Evolutionary conservation across 2,329 filamentous ascomycete species (phyloP).

Genomic region (Aaosphaeria pasadenensis): DNA sequence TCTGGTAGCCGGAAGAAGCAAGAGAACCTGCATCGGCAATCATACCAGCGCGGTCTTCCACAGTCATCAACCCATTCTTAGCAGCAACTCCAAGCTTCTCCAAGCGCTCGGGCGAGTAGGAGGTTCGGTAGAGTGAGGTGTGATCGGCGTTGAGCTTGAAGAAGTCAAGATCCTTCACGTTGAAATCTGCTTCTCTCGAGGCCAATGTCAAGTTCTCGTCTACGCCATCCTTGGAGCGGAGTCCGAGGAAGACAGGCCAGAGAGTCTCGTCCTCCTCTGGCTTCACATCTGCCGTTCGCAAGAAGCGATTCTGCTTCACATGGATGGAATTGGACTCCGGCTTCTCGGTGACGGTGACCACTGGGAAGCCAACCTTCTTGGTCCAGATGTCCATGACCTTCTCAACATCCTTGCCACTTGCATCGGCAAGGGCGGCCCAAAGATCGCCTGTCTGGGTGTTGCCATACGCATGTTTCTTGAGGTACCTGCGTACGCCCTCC

Average conservation of each 20-base stretch:
- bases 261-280: constrained; percentile 86
- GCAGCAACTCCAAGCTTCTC: constrained; percentile 85
- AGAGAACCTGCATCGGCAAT: constrained; percentile 85
- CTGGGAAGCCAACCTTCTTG: constrained; percentile 91
- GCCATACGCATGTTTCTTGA: constrained; percentile 95
- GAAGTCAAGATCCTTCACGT: constrained; percentile 77
- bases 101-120: constrained; percentile 78
- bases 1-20: constrained; percentile 86
- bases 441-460: constrained; percentile 91
- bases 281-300: constrained; percentile 88
- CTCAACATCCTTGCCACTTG: constrained; percentile 86
- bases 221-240: constrained; percentile 80
- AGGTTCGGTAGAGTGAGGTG: constrained; percentile 86
- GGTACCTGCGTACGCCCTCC: constrained; percentile 83
- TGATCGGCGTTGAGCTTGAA: constrained; percentile 97
- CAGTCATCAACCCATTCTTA: constrained; percentile 73
- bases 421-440: constrained; percentile 82
- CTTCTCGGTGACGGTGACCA: constrained; percentile 80
- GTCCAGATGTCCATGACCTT: constrained; percentile 96
- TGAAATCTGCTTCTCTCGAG: constrained; percentile 72
- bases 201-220: constrained; percentile 71
- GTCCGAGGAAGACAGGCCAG: constrained; percentile 84
- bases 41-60: constrained; percentile 93
- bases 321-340: constrained; percentile 69
- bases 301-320: constrained; percentile 91